Base-by-base conservation (phyloP, 345 rosid genomes). In the Turritis glabra region DNA sequence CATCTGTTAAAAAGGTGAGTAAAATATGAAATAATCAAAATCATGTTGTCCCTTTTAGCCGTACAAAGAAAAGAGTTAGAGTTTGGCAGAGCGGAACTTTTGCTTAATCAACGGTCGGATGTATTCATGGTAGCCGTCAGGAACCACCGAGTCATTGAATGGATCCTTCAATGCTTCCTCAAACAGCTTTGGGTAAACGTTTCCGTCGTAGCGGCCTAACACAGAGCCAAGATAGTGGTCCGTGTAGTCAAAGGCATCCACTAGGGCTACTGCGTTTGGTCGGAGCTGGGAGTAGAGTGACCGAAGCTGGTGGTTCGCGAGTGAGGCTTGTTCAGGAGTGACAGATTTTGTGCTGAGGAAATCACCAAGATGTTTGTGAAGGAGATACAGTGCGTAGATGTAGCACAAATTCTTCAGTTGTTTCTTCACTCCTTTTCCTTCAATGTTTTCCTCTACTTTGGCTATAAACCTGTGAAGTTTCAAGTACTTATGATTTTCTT, bases 81-180 rank as follows among this genome's bases (percentile, higher is more conserved):
- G 93, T 65, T 90, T 86, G 38, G 97, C 82, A 27, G 81, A 83
- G n/a, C 84, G 87, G 21, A 88, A 75, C 30, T 84, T 86, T 70
- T 85, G 91, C 85, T 85, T 91, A 78, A 93, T 78, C 74, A 93
- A 37, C 1, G 97, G 97, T 40, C 85, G 82, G 32, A 89, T 46
- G 71, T 85, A 93, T 69, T 88, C 96, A 5, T 76, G 84, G 85
- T 84, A 89, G 35, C 96, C 98, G 79, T 95, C 99, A 8, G 96
- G 96, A 64, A 95, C 91, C 18, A 89, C 92, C 1, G 91, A 79
- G 43, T 95, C 99, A 33, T 92, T 92, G 54, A 95, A 78, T 64
- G 99, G 99, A 76, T 92, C 97, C 84, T 95, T 92, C 98, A 93
- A 87, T 1, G 98, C 98, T 40, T 83, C 96, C 78, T 95, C 94